phyloP scores from a whole-genome alignment of 345 rosid species.

The Tarenaya hassleriana region DNA sequence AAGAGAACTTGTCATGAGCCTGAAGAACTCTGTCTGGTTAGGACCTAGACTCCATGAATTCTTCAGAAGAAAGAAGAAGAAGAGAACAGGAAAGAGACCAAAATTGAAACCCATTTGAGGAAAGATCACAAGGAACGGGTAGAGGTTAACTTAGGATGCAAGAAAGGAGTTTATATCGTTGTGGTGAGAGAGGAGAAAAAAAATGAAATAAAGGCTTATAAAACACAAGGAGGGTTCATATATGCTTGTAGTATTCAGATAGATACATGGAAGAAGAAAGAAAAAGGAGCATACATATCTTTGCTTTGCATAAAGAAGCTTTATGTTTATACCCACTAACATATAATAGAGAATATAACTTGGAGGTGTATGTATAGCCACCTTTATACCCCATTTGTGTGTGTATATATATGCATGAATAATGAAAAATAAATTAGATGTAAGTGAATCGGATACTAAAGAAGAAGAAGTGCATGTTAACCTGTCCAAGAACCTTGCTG shows the following conservation, averaged over 20 bases:
- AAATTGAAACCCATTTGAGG: constrained; percentile 33
- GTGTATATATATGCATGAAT: background rate
- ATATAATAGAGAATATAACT: constrained; percentile 37
- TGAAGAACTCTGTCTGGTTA: constrained; percentile 55
- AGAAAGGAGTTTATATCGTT: constrained; percentile 23
- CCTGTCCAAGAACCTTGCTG: constrained; percentile 29
- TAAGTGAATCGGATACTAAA: constrained; percentile 32
- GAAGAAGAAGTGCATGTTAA: constrained; percentile 23
- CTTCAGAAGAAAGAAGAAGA: constrained; percentile 26
- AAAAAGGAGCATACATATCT: constrained; percentile 38
- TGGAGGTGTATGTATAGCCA: constrained; percentile 23
- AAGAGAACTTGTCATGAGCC: constrained; percentile 48
- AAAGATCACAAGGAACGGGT: background rate
- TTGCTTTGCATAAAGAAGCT: constrained; percentile 57
- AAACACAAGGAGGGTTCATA: constrained; percentile 20
- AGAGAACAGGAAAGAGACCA: constrained; percentile 27
- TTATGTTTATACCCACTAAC: constrained; percentile 55
- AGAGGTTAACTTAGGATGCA: constrained; percentile 13
- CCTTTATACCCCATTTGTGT: constrained; percentile 26
- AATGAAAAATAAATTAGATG: constrained; percentile 25
- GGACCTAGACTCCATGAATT: constrained; percentile 24
- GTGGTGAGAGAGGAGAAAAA: constrained; percentile 41
- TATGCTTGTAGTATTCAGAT: constrained; percentile 19
- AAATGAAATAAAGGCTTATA: constrained; percentile 34
- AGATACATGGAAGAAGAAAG: constrained; percentile 27